Evolutionary conservation across 768 basidiomycete species (phyloP).

Genomic region (Russula earlei): DNA sequence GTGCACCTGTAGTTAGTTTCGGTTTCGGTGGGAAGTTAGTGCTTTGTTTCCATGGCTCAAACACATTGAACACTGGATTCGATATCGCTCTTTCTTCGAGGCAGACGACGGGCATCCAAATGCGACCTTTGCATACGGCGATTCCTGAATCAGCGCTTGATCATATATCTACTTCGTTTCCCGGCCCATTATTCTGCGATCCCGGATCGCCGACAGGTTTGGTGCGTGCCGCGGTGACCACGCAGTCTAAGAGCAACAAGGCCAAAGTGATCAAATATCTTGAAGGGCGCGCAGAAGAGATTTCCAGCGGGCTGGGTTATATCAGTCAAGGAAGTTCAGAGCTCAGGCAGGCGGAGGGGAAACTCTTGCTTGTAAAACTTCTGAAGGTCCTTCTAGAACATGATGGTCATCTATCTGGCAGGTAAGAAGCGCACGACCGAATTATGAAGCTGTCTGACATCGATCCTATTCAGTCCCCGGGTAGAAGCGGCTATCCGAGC

Average conservation of each 20-base stretch:
- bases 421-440: conserved; percentile 40
- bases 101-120: conserved; percentile 56
- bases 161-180: conserved; percentile 49
- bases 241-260: conserved; percentile 78
- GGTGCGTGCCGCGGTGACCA: conserved; percentile 49
- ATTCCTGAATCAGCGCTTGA: conserved; percentile 59
- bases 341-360: conserved; percentile 60
- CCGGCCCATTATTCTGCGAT: conserved; percentile 83
- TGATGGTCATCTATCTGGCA: conserved; percentile 80
- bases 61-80: conserved; percentile 60
- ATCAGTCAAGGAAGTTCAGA: conserved; percentile 42
- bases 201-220: conserved; percentile 55
- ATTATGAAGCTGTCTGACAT: not conserved
- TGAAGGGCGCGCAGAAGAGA: conserved; percentile 62
- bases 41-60: conserved; percentile 74
- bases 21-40: conserved; percentile 91
- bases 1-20: conserved; percentile 76
- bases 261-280: conserved; percentile 69
- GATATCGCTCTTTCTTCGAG: conserved; percentile 69
- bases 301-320: conserved; percentile 69
- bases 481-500: conserved; percentile 66
- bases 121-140: conserved; percentile 59
- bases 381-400: conserved; percentile 78
- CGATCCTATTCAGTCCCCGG: conserved; percentile 35
- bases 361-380: conserved; percentile 61